These are phyloP conservation scores for Alternaria longipes DNA, from an alignment of 2,329 filamentous ascomycete species.

Conservation along the genomic window DNA sequence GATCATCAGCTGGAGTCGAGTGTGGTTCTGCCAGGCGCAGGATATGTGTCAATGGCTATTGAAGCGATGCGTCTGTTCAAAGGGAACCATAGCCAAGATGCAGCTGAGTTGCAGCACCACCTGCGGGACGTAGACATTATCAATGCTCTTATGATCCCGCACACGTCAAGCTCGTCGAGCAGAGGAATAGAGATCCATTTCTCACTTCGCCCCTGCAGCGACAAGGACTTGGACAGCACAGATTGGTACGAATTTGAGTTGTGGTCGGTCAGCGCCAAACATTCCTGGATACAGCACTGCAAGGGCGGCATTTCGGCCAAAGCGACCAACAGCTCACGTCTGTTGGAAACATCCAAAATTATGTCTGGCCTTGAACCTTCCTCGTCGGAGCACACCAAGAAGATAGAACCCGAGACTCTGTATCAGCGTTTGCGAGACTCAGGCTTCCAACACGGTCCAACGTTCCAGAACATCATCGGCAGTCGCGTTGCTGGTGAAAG, in stretches of 20 bases:
- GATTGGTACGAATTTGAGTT: conserved; percentile 11
- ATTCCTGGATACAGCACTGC: conserved; percentile 9
- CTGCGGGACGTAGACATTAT: conserved; percentile 31
- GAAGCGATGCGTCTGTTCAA: conserved; percentile 40
- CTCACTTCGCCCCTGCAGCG: conserved; percentile 4
- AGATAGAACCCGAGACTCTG: conserved; percentile 34
- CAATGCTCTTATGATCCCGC: conserved; percentile 30
- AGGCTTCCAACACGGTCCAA: conserved; percentile 24
- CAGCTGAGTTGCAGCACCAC: conserved; percentile 10
- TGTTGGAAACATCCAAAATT: not conserved
- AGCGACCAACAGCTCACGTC: not conserved
- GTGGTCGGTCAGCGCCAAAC: not conserved
- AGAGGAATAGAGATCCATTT: conserved; percentile 25
- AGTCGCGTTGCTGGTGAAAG: not conserved
- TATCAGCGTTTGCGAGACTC: conserved; percentile 54
- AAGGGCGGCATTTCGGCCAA: conserved; percentile 4
- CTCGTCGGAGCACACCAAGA: not conserved
- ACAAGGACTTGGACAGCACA: conserved; percentile 9
- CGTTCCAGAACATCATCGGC: conserved; percentile 19
- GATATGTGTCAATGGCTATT: conserved; percentile 56
- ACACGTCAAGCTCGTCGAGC: conserved; percentile 4
- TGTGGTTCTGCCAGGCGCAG: conserved; percentile 57
- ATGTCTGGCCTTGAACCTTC: not conserved
- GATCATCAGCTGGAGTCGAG: conserved; percentile 53
- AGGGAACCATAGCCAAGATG: not conserved